Evolutionary conservation across 768 basidiomycete species (phyloP).

Genomic region (Calocybe gangraenosa): DNA sequence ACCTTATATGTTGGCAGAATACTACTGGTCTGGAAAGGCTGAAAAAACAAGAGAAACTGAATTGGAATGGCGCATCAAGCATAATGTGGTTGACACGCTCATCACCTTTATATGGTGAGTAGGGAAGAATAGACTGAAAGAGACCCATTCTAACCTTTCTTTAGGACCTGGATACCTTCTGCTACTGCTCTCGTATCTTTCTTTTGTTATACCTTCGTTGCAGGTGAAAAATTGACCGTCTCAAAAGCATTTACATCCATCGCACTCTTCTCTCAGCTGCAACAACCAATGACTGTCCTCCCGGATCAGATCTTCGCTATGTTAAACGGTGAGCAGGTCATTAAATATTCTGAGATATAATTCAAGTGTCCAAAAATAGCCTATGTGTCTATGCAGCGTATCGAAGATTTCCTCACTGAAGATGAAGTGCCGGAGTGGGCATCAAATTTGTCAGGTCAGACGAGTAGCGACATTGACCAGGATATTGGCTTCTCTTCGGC

Average conservation of each 20-base stretch:
- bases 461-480: slow-evolving; percentile 11
- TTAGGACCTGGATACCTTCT: slow-evolving; percentile 73
- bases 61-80: slow-evolving; percentile 62
- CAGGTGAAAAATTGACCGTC: slow-evolving; percentile 62
- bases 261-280: slow-evolving; percentile 69
- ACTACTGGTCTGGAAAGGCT: slow-evolving; percentile 55
- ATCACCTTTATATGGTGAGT: slow-evolving; percentile 68
- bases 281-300: slow-evolving; percentile 61
- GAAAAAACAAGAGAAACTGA: slow-evolving; percentile 55
- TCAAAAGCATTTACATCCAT: slow-evolving; percentile 80
- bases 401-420: slow-evolving; percentile 68
- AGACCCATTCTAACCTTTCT: slow-evolving; percentile 1
- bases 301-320: slow-evolving; percentile 63
- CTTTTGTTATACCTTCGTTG: slow-evolving; percentile 64
- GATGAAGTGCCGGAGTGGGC: slow-evolving; percentile 80
- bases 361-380: slow-evolving; percentile 30
- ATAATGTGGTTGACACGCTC: slow-evolving; percentile 54
- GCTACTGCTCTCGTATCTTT: slow-evolving; percentile 62
- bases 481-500: slow-evolving; percentile 53
- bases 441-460: slow-evolving; percentile 47
- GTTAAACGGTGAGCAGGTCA: slow-evolving; percentile 43
- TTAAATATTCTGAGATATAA: background rate
- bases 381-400: slow-evolving; percentile 78
- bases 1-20: slow-evolving; percentile 32
- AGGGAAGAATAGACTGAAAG: slow-evolving; percentile 1